Evolutionary conservation across 1,284 basidiomycete species (phyloP).

Genomic region (Cutaneotrichosporon spelunceum): DNA sequence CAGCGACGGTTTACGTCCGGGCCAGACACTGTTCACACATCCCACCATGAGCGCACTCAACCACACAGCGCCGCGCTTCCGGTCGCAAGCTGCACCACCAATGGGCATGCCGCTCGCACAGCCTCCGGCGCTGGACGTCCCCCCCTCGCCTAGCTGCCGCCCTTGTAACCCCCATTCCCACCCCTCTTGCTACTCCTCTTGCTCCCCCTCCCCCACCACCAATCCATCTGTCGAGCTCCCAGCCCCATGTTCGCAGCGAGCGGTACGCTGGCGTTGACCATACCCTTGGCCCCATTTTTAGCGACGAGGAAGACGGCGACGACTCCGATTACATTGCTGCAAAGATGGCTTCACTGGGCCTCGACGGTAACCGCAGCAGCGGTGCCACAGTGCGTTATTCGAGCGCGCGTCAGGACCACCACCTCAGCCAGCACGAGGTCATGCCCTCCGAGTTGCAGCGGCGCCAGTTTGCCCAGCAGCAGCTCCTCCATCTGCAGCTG

Average conservation of each 20-base stretch:
- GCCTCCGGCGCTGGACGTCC: conserved; percentile 18
- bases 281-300: conserved; percentile 44
- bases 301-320: conserved; percentile 47
- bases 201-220: conserved; percentile 21
- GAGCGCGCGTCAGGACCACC: background rate
- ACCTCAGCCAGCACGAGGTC: background rate
- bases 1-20: background rate
- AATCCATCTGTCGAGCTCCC: conserved; percentile 14
- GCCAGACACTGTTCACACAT: background rate
- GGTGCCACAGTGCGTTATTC: conserved; percentile 1
- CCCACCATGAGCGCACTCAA: conserved; percentile 23
- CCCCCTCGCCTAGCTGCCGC: conserved; percentile 19
- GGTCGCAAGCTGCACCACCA: conserved; percentile 10
- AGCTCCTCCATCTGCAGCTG: conserved; percentile 19
- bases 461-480: conserved; percentile 19
- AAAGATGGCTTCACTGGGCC: conserved; percentile 33
- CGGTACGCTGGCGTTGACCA: conserved; percentile 38
- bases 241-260: conserved; percentile 11
- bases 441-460: conserved; percentile 17
- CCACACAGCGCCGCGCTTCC: conserved; percentile 24
- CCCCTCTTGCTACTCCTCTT: conserved; percentile 18
- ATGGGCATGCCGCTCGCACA: conserved; percentile 6
- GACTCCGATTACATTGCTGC: conserved; percentile 44
- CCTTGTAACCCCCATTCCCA: conserved; percentile 11
- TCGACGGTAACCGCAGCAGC: conserved; percentile 12